phyloP scores from a whole-genome alignment of 352 stramenopile species.

The Phytopythium ostracodes region DNA sequence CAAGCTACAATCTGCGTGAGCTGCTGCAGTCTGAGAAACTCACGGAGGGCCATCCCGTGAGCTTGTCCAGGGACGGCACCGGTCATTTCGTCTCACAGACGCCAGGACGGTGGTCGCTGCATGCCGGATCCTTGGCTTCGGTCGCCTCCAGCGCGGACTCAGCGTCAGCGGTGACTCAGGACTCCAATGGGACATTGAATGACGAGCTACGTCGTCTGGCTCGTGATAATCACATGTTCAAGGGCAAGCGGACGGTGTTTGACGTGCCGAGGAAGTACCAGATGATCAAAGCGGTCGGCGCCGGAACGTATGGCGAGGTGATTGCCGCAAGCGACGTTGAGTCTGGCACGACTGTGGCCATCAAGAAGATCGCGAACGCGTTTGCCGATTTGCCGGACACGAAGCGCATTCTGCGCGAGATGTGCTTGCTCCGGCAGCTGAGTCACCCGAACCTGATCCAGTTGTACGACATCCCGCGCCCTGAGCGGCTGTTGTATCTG shows the following conservation, averaged over 20 bases:
- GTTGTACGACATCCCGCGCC: conserved; percentile 92
- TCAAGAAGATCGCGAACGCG: conserved; percentile 93
- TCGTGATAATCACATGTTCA: conserved; percentile 66
- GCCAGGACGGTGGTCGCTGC: conserved; percentile 7
- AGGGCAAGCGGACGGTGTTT: conserved; percentile 61
- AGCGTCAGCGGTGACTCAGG: neutral
- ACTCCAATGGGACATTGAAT: neutral
- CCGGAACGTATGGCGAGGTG: conserved; percentile 77
- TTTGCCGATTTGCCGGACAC: conserved; percentile 75
- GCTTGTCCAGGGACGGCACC: conserved; percentile 14
- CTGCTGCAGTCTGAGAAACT: conserved; percentile 45
- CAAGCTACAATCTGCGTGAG: conserved; percentile 54
- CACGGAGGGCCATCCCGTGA: conserved; percentile 15
- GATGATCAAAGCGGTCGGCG: conserved; percentile 77
- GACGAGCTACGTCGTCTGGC: conserved; percentile 29
- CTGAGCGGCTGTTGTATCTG: conserved; percentile 90
- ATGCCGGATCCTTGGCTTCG: neutral
- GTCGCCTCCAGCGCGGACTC: neutral
- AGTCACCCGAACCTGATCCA: conserved; percentile 91
- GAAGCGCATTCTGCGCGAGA: conserved; percentile 94
- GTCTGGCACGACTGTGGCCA: conserved; percentile 86
- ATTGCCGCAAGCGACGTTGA: conserved; percentile 79
- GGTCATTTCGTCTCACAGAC: conserved; percentile 22
- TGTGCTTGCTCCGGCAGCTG: conserved; percentile 87
- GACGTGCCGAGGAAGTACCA: conserved; percentile 80